Evolutionary conservation across 768 basidiomycete genomes (phyloP).

Genomic region (Psilocybe subaeruginosa): DNA sequence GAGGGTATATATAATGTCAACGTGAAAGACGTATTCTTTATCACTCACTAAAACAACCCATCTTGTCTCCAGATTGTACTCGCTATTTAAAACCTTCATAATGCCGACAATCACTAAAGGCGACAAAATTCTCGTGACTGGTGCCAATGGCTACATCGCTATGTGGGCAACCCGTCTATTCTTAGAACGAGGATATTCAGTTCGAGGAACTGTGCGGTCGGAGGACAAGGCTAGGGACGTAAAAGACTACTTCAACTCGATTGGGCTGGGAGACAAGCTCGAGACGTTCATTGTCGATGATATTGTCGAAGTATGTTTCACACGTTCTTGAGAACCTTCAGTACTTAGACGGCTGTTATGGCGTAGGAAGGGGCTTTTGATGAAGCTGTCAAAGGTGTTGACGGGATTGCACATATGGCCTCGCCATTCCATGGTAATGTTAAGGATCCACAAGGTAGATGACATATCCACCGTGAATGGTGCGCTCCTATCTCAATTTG

Average conservation of each 20-base stretch:
- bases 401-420: slow-evolving; percentile 71
- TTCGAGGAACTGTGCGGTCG: slow-evolving; percentile 71
- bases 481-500: not conserved
- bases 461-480: not conserved
- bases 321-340: no score
- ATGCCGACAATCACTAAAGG: slow-evolving; percentile 20
- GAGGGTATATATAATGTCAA: no score
- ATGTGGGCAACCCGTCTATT: slow-evolving; percentile 56
- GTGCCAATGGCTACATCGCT: slow-evolving; percentile 66
- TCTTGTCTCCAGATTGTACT: no score
- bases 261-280: slow-evolving; percentile 53
- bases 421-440: slow-evolving; percentile 49
- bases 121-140: slow-evolving; percentile 50
- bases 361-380: slow-evolving; percentile 69
- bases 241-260: slow-evolving; percentile 53
- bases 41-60: no score
- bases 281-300: slow-evolving; percentile 72
- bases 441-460: slow-evolving; percentile 6
- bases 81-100: not conserved
- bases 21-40: no score
- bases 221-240: slow-evolving; percentile 60
- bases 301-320: slow-evolving; percentile 37
- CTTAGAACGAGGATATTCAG: slow-evolving; percentile 62
- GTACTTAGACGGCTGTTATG: no score
- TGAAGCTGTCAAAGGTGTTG: slow-evolving; percentile 74